Conservation (phyloP, 345 rosid species). For the Pugionium cornutum region DNA sequence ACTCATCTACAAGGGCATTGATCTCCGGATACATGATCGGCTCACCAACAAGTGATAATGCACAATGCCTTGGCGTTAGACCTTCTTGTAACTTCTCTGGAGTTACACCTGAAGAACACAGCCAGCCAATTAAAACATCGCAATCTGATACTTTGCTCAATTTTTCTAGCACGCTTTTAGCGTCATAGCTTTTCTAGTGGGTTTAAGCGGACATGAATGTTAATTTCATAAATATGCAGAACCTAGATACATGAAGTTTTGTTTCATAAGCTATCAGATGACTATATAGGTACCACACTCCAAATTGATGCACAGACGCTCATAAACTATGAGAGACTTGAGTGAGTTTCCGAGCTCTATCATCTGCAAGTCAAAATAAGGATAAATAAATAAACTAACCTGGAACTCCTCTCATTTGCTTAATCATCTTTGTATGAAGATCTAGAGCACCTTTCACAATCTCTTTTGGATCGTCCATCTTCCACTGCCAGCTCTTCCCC, state of each 20-base stretch:
- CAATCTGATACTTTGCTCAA: not conserved
- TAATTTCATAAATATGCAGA: not conserved
- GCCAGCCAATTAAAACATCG: not conserved
- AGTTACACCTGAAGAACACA: conserved; percentile 69
- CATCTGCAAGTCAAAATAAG: not conserved
- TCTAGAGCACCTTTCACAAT: conserved; percentile 87
- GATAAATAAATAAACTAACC: conserved; percentile 49
- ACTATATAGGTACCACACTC: not conserved
- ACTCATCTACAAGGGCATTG: conserved; percentile 84
- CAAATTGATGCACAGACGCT: conserved; percentile 3
- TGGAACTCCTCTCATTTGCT: conserved; percentile 99
- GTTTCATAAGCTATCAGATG: conserved; percentile 12
- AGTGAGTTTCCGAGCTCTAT: not conserved
- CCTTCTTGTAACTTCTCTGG: conserved; percentile 78
- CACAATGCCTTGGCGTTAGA: conserved; percentile 89
- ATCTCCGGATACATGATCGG: conserved; percentile 98
- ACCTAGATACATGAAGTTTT: not conserved
- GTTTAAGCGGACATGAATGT: no score
- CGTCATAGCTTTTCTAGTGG: not conserved
- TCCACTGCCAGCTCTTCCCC: conserved; percentile 99
- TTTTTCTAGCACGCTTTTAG: conserved; percentile 6
- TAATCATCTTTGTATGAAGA: conserved; percentile 87
- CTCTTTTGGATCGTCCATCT: conserved; percentile 91
- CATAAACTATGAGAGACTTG: conserved; percentile 11
- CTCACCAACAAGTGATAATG: conserved; percentile 96